A percentile compares a stretch with the other conserved stretches of the same genome.
phyloP scores from a whole-genome alignment of 345 rosid genomes.

The Ailanthus altissimus region DNA sequence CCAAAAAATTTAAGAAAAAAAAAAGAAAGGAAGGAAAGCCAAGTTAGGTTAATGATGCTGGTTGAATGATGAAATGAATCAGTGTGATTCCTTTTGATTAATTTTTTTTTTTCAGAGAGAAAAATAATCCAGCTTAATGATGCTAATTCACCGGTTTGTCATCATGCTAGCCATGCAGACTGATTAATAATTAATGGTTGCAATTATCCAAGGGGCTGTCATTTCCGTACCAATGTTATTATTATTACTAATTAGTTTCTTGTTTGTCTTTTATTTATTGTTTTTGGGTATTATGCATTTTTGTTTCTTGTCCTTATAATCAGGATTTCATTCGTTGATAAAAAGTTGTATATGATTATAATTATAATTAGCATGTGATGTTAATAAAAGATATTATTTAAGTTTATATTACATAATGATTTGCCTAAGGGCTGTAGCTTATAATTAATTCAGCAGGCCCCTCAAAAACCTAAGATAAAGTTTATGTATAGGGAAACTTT shows the following conservation, averaged over 20 bases:
- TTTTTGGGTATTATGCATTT: slow-evolving; percentile 12
- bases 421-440: neutral
- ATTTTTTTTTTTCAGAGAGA: neutral
- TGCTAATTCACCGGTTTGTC: neutral
- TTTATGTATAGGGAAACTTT: neutral
- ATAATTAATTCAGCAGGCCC: neutral
- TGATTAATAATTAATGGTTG: neutral
- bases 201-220: neutral
- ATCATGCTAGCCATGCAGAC: slow-evolving; percentile 13
- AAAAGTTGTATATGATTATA: neutral
- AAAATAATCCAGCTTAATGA: neutral
- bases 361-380: neutral
- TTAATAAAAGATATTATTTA: neutral
- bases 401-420: neutral
- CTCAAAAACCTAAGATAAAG: neutral
- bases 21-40: too few relatives aligned
- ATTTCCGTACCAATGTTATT: neutral
- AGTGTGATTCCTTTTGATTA: neutral
- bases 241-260: neutral
- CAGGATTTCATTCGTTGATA: neutral
- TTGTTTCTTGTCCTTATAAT: slow-evolving; percentile 11
- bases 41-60: slow-evolving; percentile 5
- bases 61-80: slow-evolving; percentile 3
- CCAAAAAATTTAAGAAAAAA: too few relatives aligned
- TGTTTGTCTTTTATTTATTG: neutral